Conservation (phyloP, 495 filamentous ascomycete species). For the Aspergillus incahuasiensis region DNA sequence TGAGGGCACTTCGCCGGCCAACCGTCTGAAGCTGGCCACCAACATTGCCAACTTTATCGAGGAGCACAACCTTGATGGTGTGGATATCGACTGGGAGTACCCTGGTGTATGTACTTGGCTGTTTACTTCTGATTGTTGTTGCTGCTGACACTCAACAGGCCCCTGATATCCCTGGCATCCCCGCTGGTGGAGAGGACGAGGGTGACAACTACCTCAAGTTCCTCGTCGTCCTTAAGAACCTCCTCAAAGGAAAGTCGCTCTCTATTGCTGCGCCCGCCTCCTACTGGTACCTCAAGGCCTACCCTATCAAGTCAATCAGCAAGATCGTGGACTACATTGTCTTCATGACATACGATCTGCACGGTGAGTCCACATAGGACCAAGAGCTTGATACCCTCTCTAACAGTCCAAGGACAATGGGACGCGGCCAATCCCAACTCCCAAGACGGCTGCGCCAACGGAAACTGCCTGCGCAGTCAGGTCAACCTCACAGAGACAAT, state of each 20-base stretch:
- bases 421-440: not conserved
- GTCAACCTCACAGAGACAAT: slow-evolving; percentile 4
- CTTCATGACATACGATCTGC: slow-evolving; percentile 8
- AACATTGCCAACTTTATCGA: slow-evolving; percentile 17
- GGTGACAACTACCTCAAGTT: slow-evolving; percentile 26
- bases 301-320: slow-evolving; percentile 36
- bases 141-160: not conserved
- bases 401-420: too few species aligned
- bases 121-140: not conserved
- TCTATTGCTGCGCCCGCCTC: slow-evolving; percentile 24
- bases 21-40: not conserved
- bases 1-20: slow-evolving; percentile 12
- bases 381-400: too few species aligned
- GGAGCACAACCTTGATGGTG: not conserved
- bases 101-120: not conserved
- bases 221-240: slow-evolving; percentile 8
- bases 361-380: too few species aligned
- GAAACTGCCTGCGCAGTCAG: slow-evolving; percentile 4
- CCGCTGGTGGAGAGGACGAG: slow-evolving; percentile 14
- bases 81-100: slow-evolving; percentile 9
- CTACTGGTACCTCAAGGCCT: slow-evolving; percentile 50
- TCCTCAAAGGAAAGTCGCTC: not conserved
- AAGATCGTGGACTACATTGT: slow-evolving; percentile 47
- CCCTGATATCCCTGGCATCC: slow-evolving; percentile 39
- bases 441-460: not conserved